Evolutionary conservation across 805 yeast genomes (phyloP), one percentile per base, ranked within the genome.

Genomic region (Kuraishia ogatae): DNA sequence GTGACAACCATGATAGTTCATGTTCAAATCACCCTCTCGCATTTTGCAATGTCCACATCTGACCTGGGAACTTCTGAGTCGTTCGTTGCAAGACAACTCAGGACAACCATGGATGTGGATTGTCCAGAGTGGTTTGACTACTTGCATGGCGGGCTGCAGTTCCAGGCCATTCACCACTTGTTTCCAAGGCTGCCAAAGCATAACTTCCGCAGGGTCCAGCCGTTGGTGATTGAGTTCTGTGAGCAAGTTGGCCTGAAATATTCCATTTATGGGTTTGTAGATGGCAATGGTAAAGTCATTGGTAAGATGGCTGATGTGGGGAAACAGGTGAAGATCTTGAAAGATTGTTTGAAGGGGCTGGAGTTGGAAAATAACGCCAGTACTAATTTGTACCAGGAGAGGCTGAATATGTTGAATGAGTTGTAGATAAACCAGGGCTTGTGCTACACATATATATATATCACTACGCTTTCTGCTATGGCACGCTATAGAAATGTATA

Each of bases 101-200:
- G 97, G 62, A 91, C 97, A 1, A 90, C 97, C 2, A 91, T 90
- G 97, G 97, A 90, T 66, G 96, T 90, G 39, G 93, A 87, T 62
- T 90, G 97, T 72, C 97, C 97, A 2, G 85, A 81, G 58, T 90
- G 97, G 97, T 76, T 90, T 52, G 97, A 90, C 67, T 91, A 82
- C 62, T 76, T 90, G 64, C 97, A 90, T 64, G 97, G 97, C 8
- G 97, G 97, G 0, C 77, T 90, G 54, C 97, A 90, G 68, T 90
- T 89, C 73, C 97, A 90, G 66, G 94, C 92, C 0, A 82, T 90
- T 53, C 97, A 90, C 67, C 97, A 90, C 66, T 74, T 91, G 61
- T 90, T 90, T 68, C 97, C 97, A 28, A 75, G 97, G 56, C 67
- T 90, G 62, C 97, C 97, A 22, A 78, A 97, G 56, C 97, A 91